Conservation (phyloP, 345 rosid genomes). For the Eucalyptus dawsonii region DNA sequence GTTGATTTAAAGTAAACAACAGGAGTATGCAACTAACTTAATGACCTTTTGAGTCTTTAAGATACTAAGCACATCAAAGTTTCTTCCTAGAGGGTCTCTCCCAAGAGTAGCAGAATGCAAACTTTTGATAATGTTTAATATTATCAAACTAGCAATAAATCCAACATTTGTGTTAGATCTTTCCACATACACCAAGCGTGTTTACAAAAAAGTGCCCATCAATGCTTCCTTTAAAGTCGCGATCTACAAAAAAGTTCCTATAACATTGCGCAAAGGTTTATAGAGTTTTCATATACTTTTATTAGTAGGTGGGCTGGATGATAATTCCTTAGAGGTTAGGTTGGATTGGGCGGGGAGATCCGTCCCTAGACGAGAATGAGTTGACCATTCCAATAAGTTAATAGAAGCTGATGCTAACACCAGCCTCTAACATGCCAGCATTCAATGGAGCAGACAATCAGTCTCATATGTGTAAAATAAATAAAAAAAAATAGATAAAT, state of each 20-base stretch:
- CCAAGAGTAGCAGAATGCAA: neutral
- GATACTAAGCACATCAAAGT: neutral
- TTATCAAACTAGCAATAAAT: neutral
- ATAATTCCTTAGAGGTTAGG: neutral
- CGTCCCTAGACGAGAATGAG: neutral
- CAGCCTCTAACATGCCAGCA: neutral
- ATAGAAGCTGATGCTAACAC: neutral
- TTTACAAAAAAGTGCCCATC: neutral
- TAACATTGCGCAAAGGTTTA: neutral
- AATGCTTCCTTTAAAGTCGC: neutral
- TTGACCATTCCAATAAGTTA: neutral
- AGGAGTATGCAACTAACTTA: neutral
- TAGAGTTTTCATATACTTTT: neutral
- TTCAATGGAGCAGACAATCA: neutral
- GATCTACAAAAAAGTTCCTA: neutral
- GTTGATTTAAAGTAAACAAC: neutral
- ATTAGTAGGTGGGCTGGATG: neutral
- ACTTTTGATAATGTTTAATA: neutral
- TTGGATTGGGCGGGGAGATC: neutral
- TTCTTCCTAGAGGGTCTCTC: neutral
- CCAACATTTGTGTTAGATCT: neutral
- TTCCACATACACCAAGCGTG: neutral
- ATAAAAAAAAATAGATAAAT: neutral
- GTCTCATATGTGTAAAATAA: neutral
- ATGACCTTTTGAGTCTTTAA: neutral